Evolutionary conservation across 1,139 yeast genomes (phyloP).

Genomic region (Yamadazyma kanchanaburiensis): DNA sequence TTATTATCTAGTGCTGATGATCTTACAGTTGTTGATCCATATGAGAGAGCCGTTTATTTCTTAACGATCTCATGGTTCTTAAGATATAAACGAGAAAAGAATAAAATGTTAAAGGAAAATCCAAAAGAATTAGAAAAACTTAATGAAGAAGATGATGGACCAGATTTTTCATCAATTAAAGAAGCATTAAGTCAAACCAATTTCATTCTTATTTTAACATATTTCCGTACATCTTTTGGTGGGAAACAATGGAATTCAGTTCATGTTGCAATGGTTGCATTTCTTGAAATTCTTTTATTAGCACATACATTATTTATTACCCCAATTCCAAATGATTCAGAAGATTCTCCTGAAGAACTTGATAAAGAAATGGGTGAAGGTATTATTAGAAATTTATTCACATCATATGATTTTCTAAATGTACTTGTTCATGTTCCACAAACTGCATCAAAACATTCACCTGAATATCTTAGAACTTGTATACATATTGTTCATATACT

Average conservation of each 20-base stretch:
- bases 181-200: constrained; percentile 64
- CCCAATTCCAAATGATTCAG: constrained; percentile 26
- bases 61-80: constrained; percentile 72
- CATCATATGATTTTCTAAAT: constrained; percentile 61
- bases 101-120: constrained; percentile 19
- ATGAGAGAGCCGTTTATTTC: constrained; percentile 49
- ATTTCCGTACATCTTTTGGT: constrained; percentile 52
- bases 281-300: constrained; percentile 60
- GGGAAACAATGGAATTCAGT: constrained; percentile 53
- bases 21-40: constrained; percentile 29
- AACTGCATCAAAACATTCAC: constrained; percentile 63
- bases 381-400: constrained; percentile 50
- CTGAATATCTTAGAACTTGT: constrained; percentile 57
- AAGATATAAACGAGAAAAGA: constrained; percentile 30
- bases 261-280: constrained; percentile 70
- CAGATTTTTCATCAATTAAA: constrained; percentile 63
- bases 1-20: constrained; percentile 40
- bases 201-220: constrained; percentile 56
- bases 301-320: constrained; percentile 45
- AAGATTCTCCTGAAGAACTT: constrained; percentile 49
- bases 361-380: constrained; percentile 48
- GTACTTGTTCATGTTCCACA: constrained; percentile 60
- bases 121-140: constrained; percentile 13
- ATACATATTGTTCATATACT: constrained; percentile 67
- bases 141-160: constrained; percentile 16